Evolutionary conservation across 2,329 filamentous ascomycete genomes (phyloP), one percentile per base, ranked within the genome.

Genomic region (Cadophora gregata): DNA sequence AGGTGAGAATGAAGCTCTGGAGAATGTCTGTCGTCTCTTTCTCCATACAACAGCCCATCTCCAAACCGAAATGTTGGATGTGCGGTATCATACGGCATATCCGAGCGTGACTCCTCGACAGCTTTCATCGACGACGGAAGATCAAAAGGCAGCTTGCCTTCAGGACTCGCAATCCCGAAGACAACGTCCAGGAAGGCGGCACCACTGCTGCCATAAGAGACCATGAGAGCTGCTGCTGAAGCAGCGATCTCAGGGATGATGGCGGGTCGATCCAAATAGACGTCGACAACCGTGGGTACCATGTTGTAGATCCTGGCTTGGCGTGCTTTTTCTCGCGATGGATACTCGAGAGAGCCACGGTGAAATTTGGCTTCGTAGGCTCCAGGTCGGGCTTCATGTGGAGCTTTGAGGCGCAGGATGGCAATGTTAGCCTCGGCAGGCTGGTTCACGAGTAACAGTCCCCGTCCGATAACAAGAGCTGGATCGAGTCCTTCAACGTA

Each of bases 111-210:
- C 3, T 45, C 36, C 38, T 45, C 36, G 12, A 48, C 38, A n/a
- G 58, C 58, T 8, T 10, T 5, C 9, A 10, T 31, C 25, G 24
- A 47, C 14, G 38, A 29, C 25, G 58, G 58, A 9, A 60, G 24
- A 31, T 60, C 58, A 21, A 60, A 60, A 14, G 58, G 58, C 24
- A 60, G 24, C 16, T 48, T 60, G 0, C 58, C 58, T 25, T 60
- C 58, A 3, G 38, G 58, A 5, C 8, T 4, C 2, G 1, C 21
- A 3, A 31, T 8, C 25, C 38, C 58, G 21, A 60, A 47, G 4
- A 60, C 21, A 27, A 60, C 25, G 31, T 60, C 58, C 36, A 60
- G 25, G 8, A 60, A 47, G 5, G 58, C 58, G 4, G 29, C 19
- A 12, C 38, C 12, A 0, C 24, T 9, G 27, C 36, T 47, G 16